Evolutionary conservation across 2,329 filamentous ascomycete genomes (phyloP), one percentile per base, ranked within the genome.

Genomic region (Fusarium tuaranense): DNA sequence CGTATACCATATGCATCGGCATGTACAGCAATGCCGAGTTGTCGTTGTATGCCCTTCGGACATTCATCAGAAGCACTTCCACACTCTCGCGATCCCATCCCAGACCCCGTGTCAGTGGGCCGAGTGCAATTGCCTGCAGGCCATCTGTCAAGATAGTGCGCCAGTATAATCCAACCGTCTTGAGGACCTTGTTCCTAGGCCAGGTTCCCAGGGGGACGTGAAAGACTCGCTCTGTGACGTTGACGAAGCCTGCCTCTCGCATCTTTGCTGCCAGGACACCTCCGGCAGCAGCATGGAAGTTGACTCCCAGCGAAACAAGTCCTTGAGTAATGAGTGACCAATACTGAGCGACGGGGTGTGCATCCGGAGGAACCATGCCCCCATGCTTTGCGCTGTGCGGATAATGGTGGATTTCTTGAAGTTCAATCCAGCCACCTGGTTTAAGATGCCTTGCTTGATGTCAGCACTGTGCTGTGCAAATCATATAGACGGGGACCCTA

Each of bases 121-220:
- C 87, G 57, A 90, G 79, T 5, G 86, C 85, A 69, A 89, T 88
- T 8, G 86, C 87, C 71, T 88, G 85, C 16, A 88, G 77, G 14
- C 86, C 87, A 71, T 88, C 86, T 2, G 87, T 80, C 53, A 89
- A 78, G 48, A 88, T 86, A 9, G 85, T 87, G 55, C 86, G 82
- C 86, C 86, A 88, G 77, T 88, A 88, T 18, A 87, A 75, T 0
- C 88, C 88, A 22, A 89, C 87, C 57, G 84, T 84, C 78, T 89
- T 89, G 58, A 88, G 79, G 5, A 84, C 82, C 65, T 85, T 84
- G 69, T 89, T 88, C 68, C 84, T 87, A 5, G 88, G 86, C 88
- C 88, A 90, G 0, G 85, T 85, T 1, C 88, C 89, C 39, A 90
- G 86, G 2, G 89, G 89, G 5, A 90, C 82, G 78, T 87, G 86